These are phyloP conservation scores for Penicillium malachiteum DNA, from an alignment of 495 filamentous ascomycete genomes.

Conservation along the genomic window DNA sequence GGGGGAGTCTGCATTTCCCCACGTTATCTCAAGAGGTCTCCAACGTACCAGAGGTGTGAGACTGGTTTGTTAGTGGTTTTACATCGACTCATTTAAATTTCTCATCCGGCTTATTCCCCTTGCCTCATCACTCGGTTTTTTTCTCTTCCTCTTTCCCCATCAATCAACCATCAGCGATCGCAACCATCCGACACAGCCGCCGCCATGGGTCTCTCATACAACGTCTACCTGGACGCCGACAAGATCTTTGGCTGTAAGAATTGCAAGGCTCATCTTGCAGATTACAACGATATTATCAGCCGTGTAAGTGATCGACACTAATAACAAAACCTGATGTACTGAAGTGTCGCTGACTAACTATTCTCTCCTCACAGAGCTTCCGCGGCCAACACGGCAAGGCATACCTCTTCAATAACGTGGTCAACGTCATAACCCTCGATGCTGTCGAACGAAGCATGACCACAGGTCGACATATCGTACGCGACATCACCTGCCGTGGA, in stretches of 20 bases:
- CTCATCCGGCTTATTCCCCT: no score
- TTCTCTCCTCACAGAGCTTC: conserved; percentile 71
- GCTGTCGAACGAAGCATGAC: conserved; percentile 96
- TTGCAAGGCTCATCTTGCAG: conserved; percentile 93
- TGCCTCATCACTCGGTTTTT: no score
- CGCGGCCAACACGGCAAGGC: conserved; percentile 98
- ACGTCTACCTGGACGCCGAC: conserved; percentile 85
- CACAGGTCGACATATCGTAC: conserved; percentile 90
- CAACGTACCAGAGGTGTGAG: no score
- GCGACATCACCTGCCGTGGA: conserved; percentile 85
- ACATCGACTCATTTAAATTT: no score
- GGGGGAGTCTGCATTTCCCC: no score
- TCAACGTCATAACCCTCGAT: conserved; percentile 80
- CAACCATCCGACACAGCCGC: conserved; percentile 2
- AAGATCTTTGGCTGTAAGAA: conserved; percentile 94
- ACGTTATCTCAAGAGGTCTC: no score
- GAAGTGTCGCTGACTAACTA: background rate
- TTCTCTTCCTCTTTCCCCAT: background rate
- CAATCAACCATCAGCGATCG: conserved; percentile 1
- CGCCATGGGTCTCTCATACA: conserved; percentile 92
- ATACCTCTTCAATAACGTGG: conserved; percentile 91
- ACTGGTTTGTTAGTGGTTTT: no score
- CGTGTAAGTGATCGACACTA: conserved; percentile 57
- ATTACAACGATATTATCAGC: conserved; percentile 94
- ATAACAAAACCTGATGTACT: conserved; percentile 8